phyloP scores from a whole-genome alignment of 1,284 basidiomycete species.

The Pseudozyma hubeiensis region DNA sequence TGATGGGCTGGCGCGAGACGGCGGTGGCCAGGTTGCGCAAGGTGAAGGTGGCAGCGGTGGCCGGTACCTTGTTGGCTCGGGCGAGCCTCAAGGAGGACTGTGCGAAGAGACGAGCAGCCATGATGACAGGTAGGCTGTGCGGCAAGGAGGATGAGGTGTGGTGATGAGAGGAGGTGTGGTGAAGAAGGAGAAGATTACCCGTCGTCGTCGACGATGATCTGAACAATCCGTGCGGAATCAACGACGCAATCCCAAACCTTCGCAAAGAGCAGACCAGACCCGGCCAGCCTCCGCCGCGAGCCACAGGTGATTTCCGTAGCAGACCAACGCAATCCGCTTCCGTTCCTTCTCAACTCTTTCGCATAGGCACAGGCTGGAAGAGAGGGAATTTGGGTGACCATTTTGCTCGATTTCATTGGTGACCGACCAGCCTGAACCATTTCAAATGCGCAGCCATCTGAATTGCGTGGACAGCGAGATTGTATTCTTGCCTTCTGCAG shows the following conservation, averaged over 20 bases:
- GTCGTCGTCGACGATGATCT: constrained; percentile 12
- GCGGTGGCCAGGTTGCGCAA: constrained; percentile 53
- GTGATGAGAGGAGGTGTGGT: constrained; percentile 17
- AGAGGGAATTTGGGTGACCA: constrained; percentile 16
- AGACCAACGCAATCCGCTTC: constrained; percentile 4
- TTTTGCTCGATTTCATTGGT: constrained; percentile 36
- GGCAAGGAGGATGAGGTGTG: constrained; percentile 18
- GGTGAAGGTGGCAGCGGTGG: constrained; percentile 47
- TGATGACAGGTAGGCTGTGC: constrained; percentile 34
- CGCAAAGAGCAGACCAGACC: neutral
- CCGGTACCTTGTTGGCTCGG: constrained; percentile 46
- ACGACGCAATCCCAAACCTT: constrained; percentile 10
- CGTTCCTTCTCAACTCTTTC: constrained; percentile 18
- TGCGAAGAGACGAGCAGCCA: constrained; percentile 57
- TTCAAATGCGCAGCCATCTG: constrained; percentile 4
- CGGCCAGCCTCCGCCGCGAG: neutral
- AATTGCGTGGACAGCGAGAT: neutral
- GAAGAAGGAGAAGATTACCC: neutral
- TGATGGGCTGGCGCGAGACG: constrained; percentile 58
- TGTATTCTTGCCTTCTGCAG: no score
- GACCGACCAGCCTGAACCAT: neutral
- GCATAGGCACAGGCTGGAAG: constrained; percentile 1
- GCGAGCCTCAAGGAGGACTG: constrained; percentile 55
- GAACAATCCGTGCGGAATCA: constrained; percentile 8
- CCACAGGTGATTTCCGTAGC: neutral